Percentiles rank a stretch among this genome's conserved stretches.
These are phyloP conservation scores for Dentiscutata heterogama DNA, from an alignment of 371 early-diverging fungal genomes.

Conservation along the genomic window DNA sequence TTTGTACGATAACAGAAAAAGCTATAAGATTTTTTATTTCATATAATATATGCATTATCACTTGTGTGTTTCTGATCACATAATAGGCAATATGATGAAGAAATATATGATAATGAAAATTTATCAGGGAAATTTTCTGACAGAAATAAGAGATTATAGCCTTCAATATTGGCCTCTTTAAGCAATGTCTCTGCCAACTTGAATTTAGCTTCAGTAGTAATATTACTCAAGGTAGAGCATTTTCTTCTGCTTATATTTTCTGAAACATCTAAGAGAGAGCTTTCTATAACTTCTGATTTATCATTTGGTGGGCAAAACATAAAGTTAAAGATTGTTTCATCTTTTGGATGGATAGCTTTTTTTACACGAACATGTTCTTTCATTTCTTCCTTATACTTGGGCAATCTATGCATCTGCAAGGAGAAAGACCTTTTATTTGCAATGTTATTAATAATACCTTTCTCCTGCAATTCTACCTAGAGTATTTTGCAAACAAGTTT, in stretches of 20 bases:
- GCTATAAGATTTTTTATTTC: slow-evolving; percentile 14
- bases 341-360: not conserved
- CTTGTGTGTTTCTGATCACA: slow-evolving; percentile 5
- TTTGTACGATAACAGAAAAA: not conserved
- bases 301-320: not conserved
- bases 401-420: slow-evolving; percentile 3
- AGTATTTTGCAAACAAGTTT: slow-evolving; percentile 29
- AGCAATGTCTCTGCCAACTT: no score
- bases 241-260: not conserved
- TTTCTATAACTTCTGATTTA: not conserved
- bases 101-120: not conserved
- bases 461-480: not conserved
- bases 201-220: no score
- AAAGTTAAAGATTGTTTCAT: slow-evolving; percentile 2
- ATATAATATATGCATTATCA: slow-evolving; percentile 10
- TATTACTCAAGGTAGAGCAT: no score
- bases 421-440: slow-evolving; percentile 3
- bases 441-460: slow-evolving; percentile 3
- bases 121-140: not conserved
- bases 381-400: no score
- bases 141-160: not conserved
- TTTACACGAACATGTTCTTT: no score
- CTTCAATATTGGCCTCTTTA: slow-evolving; percentile 19
- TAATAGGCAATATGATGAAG: not conserved
- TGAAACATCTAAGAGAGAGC: slow-evolving; percentile 11